Percentiles rank a stretch among this genome's conserved stretches.
Evolutionary conservation across 257 asterid species (phyloP).

Genomic region (Solanum infundibuliforme): DNA sequence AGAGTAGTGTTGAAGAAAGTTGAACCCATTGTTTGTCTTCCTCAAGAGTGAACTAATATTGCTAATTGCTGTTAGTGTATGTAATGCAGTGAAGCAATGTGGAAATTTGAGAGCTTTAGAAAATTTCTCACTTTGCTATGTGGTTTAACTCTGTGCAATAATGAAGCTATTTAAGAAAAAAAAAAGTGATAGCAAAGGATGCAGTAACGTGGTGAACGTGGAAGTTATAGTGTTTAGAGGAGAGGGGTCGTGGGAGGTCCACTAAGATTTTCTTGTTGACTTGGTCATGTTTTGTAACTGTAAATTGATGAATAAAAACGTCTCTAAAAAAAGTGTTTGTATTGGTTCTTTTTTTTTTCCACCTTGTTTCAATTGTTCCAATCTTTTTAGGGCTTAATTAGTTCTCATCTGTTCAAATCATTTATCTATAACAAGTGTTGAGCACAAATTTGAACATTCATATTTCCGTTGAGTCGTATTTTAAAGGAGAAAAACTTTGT

Average conservation of each 20-base stretch:
- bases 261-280: not conserved
- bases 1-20: not conserved
- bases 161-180: not conserved
- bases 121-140: not conserved
- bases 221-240: constrained; percentile 18
- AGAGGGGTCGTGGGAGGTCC: constrained; percentile 6
- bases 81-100: not conserved
- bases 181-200: not conserved
- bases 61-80: not conserved
- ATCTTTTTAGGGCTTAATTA: not conserved
- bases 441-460: not conserved
- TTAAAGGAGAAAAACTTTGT: not conserved
- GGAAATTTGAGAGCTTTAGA: not conserved
- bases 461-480: not conserved
- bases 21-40: constrained; percentile 14
- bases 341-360: no score
- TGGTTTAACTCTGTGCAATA: not conserved
- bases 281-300: constrained; percentile 3
- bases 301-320: not conserved
- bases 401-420: not conserved
- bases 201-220: constrained; percentile 13
- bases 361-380: not conserved
- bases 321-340: not conserved
- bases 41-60: not conserved
- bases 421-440: not conserved